Evolutionary conservation across 2,329 filamentous ascomycete genomes (phyloP).

Genomic region (Leptographium lundbergii): DNA sequence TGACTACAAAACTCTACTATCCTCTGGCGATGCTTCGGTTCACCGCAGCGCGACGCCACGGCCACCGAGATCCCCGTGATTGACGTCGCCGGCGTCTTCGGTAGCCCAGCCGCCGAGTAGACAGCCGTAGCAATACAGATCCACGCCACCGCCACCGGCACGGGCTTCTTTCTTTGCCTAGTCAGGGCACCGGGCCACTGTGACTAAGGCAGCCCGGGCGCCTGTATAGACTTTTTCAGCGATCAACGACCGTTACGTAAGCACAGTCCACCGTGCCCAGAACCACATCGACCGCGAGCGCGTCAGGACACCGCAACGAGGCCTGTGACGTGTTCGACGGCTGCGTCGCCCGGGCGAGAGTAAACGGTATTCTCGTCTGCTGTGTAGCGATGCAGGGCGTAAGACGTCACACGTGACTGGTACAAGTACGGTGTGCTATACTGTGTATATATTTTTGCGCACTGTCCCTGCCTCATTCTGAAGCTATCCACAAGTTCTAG

Average conservation of each 20-base stretch:
- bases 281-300: conserved; percentile 8
- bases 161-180: conserved; percentile 43
- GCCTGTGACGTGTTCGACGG: conserved; percentile 13
- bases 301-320: conserved; percentile 9
- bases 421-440: not conserved
- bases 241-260: conserved; percentile 9
- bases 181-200: conserved; percentile 29
- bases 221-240: conserved; percentile 30
- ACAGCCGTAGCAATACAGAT: not conserved
- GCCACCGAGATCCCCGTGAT: conserved; percentile 9
- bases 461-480: not conserved
- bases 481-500: too few species aligned
- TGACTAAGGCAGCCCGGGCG: conserved; percentile 23
- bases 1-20: conserved; percentile 1
- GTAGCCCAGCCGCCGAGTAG: not conserved
- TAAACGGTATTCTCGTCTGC: conserved; percentile 6
- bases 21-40: conserved; percentile 23
- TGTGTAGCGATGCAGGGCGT: conserved; percentile 5
- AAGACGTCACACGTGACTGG: not conserved
- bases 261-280: conserved; percentile 9
- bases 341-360: conserved; percentile 5
- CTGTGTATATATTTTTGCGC: not conserved
- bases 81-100: conserved; percentile 6
- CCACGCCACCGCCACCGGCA: conserved; percentile 31
- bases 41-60: conserved; percentile 16